phyloP scores from a whole-genome alignment of 495 filamentous ascomycete genomes.

The Penicillium odoratum region DNA sequence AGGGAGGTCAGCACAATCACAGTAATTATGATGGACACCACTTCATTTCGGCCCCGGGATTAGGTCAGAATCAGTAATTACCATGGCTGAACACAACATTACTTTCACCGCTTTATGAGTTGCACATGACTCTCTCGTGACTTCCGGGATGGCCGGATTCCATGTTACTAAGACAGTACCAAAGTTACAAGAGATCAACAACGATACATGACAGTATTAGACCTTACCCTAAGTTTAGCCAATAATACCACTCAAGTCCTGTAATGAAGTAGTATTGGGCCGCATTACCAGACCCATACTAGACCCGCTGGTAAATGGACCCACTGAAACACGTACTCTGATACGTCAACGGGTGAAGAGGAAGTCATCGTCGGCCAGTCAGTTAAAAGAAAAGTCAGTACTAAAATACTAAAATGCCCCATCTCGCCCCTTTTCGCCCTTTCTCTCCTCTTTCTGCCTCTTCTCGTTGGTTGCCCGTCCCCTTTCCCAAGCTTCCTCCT shows the following conservation, averaged over 20 bases:
- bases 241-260: not conserved
- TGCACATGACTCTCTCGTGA: constrained; percentile 11
- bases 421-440: constrained; percentile 44
- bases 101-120: constrained; percentile 1
- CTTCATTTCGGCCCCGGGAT: not conserved
- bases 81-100: not conserved
- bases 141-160: constrained; percentile 15
- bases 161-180: not conserved
- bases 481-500: constrained; percentile 25
- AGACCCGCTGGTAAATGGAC: not conserved
- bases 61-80: not conserved
- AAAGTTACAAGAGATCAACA: not conserved
- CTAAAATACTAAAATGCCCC: constrained; percentile 47
- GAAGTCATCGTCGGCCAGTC: constrained; percentile 15
- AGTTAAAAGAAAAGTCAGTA: constrained; percentile 6
- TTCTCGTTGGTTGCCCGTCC: constrained; percentile 50
- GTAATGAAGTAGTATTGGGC: constrained; percentile 3
- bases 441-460: constrained; percentile 42
- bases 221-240: too few relatives aligned
- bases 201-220: too few relatives aligned
- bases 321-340: constrained; percentile 9
- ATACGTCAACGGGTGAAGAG: constrained; percentile 10
- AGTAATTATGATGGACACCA: not conserved
- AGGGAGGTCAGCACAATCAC: constrained; percentile 4
- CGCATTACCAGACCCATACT: not conserved